Base-by-base conservation (phyloP, 2,329 filamentous ascomycete species). In the Alternaria incomplexa region DNA sequence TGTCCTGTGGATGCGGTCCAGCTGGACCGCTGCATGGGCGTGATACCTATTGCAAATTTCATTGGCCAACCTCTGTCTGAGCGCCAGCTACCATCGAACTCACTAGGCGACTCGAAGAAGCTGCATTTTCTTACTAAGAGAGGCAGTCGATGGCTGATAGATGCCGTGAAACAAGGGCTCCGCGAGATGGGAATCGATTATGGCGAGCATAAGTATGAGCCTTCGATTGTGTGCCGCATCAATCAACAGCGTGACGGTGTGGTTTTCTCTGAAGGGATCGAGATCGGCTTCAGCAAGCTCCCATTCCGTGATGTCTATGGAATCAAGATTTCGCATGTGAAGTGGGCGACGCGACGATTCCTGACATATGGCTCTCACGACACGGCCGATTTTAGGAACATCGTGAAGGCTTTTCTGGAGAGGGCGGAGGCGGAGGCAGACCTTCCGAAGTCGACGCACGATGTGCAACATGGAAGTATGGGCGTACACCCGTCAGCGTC, bases 41-140 rank as follows among this genome's bases (percentile, higher is more conserved):
- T 53, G 7, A 22, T 59, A 36, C 57, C 44, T n/a, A 22, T 64
- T n/a, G 32, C 47, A 20, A 58, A 23, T 20, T 44, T 26, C 5
- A 46, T 47, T 15, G 32, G 30, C 12, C 46, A 9, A 25, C 58
- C 63, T 6, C 53, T 68, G 10, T 44, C 56, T 7, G 54, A 63
- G 15, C 67, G 67, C 30, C n/a, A 40, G 6, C 23, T 75, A 20
- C 65, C 65, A 4, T 68, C 62, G 11, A 64, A 63, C 6, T 62
- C 66, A 9, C 55, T 77, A 4, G 65, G 69, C 9, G 62, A 69
- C 15, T 71, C 69, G 3, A 76, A 73, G 46, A 62, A 68, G n/a
- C 64, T 77, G 11, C 64, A 73, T 28, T 76, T 68, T 61, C 56
- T 71, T 9, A 77, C 73, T 6, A 74, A 73, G 57, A 61, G 69